Conservation (phyloP, 768 basidiomycete genomes). For the Fibroporia radiculosa region DNA sequence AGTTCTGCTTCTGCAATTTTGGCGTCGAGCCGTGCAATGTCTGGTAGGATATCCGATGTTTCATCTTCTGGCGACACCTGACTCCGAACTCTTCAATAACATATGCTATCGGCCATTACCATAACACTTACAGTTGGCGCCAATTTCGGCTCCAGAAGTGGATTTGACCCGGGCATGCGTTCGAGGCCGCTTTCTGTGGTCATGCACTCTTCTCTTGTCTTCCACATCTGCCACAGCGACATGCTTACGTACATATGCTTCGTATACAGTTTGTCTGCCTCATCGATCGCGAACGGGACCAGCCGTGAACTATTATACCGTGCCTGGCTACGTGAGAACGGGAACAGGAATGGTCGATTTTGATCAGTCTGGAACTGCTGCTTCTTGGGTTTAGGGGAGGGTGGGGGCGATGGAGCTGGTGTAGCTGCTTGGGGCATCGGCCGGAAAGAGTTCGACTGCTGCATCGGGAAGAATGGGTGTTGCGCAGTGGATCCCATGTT, state of each 20-base stretch:
- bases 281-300: constrained; percentile 95
- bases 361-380: constrained; percentile 99
- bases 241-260: constrained; percentile 87
- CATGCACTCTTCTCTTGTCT: constrained; percentile 92
- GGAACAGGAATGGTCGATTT: constrained; percentile 87
- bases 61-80: constrained; percentile 36
- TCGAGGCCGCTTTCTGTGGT: constrained; percentile 88
- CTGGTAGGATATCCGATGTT: constrained; percentile 62
- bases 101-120: constrained; percentile 22
- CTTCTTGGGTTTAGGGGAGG: constrained; percentile 88
- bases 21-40: constrained; percentile 63
- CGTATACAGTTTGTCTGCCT: constrained; percentile 86
- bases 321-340: constrained; percentile 68
- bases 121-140: constrained; percentile 19
- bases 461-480: constrained; percentile 25
- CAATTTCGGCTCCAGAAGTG: constrained; percentile 38
- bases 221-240: constrained; percentile 90
- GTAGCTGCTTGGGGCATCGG: constrained; percentile 65
- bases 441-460: constrained; percentile 37
- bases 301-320: constrained; percentile 48
- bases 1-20: constrained; percentile 62
- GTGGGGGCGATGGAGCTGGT: constrained; percentile 84
- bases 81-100: background rate
- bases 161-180: constrained; percentile 62
- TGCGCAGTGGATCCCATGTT: constrained; percentile 28